Percentiles rank a stretch among this genome's conserved stretches.
Conservation (phyloP, 2,329 filamentous ascomycete species). For the Fusarium subtropicale region DNA sequence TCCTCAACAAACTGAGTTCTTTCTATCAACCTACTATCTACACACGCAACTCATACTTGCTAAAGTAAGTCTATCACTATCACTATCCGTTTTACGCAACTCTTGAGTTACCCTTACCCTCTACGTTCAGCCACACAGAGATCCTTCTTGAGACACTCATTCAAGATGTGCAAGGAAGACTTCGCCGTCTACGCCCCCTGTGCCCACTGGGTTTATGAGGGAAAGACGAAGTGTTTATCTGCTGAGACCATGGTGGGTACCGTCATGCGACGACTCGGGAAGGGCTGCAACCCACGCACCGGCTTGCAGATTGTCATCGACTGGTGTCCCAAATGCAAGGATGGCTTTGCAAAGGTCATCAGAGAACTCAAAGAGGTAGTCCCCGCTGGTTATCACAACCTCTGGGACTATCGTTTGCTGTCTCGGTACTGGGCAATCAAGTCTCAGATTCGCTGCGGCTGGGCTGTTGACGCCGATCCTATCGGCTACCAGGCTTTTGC, state of each 20-base stretch:
- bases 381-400: background rate
- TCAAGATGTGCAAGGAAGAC: slow-evolving; percentile 8
- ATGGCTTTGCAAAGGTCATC: background rate
- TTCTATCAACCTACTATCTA: background rate
- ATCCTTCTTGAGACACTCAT: background rate
- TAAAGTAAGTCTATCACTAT: background rate
- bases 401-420: slow-evolving; percentile 16
- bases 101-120: background rate
- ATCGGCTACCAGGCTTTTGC: background rate
- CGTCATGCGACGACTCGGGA: background rate
- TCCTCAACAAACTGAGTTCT: background rate
- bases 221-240: background rate
- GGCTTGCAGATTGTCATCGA: slow-evolving; percentile 1
- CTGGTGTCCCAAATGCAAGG: slow-evolving; percentile 11
- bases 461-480: background rate
- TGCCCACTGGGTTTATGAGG: background rate
- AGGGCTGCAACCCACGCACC: background rate
- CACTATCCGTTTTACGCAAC: background rate
- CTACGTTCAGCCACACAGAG: background rate
- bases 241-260: background rate
- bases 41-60: background rate
- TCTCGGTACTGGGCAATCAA: slow-evolving; percentile 18
- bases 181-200: slow-evolving; percentile 15
- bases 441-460: background rate
- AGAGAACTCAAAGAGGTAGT: background rate